A percentile compares a stretch with the other conserved stretches of the same genome.
Evolutionary conservation across 768 basidiomycete species (phyloP).

Genomic region (Russula olivacea): DNA sequence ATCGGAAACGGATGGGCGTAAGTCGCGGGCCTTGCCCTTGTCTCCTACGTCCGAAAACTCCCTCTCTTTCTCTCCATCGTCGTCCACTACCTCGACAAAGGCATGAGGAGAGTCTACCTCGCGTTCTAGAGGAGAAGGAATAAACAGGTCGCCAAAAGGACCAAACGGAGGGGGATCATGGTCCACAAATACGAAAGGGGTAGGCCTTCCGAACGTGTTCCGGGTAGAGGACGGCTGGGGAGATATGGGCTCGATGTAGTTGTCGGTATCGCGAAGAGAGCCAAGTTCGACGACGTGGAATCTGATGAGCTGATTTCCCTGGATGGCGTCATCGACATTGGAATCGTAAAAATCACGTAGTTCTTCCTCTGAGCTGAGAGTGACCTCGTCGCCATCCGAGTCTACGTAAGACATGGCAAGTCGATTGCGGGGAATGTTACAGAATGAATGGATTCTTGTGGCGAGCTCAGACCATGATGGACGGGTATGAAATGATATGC

Average conservation of each 20-base stretch:
- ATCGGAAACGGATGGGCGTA: constrained; percentile 31
- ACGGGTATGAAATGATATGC: constrained; percentile 43
- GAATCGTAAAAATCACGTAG: constrained; percentile 62
- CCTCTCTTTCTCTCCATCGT: constrained; percentile 31
- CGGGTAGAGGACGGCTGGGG: constrained; percentile 38
- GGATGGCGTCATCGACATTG: constrained; percentile 23
- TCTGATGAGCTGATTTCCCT: constrained; percentile 39
- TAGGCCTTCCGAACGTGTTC: constrained; percentile 54
- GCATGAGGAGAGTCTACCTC: constrained; percentile 49
- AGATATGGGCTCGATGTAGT: constrained; percentile 32
- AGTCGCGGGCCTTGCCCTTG: constrained; percentile 31
- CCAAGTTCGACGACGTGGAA: constrained; percentile 58
- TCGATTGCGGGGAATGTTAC: constrained; percentile 48
- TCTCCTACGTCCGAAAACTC: constrained; percentile 33
- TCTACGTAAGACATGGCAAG: constrained; percentile 71
- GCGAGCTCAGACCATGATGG: constrained; percentile 59
- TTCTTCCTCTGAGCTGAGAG: constrained; percentile 70
- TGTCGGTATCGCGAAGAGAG: constrained; percentile 32
- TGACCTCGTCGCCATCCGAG: constrained; percentile 67
- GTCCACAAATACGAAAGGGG: constrained; percentile 43
- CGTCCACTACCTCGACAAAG: constrained; percentile 54
- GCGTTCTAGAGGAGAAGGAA: constrained; percentile 28
- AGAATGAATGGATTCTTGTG: constrained; percentile 49
- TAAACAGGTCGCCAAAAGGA: constrained; percentile 40
- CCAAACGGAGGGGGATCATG: constrained; percentile 52